phyloP scores from a whole-genome alignment of 768 basidiomycete genomes.

The Rhodosporidiobolus sp. region DNA sequence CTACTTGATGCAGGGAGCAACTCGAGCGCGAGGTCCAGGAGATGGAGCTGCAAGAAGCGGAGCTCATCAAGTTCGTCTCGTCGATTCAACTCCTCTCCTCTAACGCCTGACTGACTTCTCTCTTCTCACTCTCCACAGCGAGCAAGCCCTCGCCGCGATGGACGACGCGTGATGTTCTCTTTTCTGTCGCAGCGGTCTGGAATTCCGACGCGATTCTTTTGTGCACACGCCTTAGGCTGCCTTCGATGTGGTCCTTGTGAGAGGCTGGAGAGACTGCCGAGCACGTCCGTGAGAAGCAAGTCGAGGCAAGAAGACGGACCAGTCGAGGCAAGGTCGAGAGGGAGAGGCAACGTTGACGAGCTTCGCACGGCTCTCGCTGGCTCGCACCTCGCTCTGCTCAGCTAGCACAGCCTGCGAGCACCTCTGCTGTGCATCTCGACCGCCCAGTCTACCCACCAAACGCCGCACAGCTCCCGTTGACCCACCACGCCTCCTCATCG shows the following conservation, averaged over 20 bases:
- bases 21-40: constrained; percentile 47
- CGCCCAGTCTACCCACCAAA: neutral
- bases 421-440: neutral
- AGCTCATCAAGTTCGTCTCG: constrained; percentile 24
- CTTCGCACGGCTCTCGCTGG: no score
- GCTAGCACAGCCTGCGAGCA: no score
- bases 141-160: constrained; percentile 59
- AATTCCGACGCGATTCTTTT: neutral
- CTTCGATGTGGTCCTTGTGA: no score
- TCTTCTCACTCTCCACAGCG: no score
- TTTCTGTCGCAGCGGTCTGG: neutral
- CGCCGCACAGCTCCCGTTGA: no score
- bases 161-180: constrained; percentile 62
- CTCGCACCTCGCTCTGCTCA: no score
- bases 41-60: constrained; percentile 38
- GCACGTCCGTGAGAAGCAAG: no score
- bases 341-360: no score
- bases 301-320: no score
- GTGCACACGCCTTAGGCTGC: neutral
- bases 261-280: no score
- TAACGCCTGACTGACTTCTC: no score
- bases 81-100: neutral
- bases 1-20: constrained; percentile 14
- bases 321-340: no score
- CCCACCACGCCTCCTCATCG: neutral